Percentiles rank a stretch among this genome's conserved stretches.
These are phyloP conservation scores for Davidsoniella eucalypti DNA, from an alignment of 2,329 filamentous ascomycete genomes.

Conservation along the genomic window DNA sequence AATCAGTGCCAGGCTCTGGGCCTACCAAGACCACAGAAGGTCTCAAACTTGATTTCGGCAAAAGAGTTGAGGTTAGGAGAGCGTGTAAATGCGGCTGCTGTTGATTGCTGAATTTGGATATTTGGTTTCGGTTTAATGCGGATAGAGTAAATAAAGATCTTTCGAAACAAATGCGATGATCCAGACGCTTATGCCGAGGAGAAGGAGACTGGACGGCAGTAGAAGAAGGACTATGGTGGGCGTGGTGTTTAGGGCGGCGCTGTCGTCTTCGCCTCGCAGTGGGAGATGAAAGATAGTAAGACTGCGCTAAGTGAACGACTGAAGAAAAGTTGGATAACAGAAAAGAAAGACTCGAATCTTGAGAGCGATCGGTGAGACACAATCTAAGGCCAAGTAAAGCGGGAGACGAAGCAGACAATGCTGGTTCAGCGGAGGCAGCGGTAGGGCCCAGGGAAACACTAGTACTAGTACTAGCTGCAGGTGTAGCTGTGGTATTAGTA, in stretches of 20 bases:
- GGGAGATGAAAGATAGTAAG: conserved; percentile 8
- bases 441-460: neutral
- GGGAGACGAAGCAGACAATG: neutral
- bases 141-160: neutral
- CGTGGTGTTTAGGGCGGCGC: neutral
- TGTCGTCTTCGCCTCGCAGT: conserved; percentile 2
- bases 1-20: conserved; percentile 7
- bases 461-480: neutral
- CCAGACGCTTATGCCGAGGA: neutral
- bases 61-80: neutral
- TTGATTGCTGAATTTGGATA: neutral
- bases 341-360: conserved; percentile 6
- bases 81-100: neutral
- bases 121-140: neutral
- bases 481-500: neutral
- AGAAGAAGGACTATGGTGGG: neutral
- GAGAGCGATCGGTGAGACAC: neutral
- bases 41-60: conserved; percentile 1
- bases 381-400: neutral
- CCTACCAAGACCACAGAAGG: conserved; percentile 10
- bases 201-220: neutral
- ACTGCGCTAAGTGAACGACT: neutral
- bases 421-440: neutral
- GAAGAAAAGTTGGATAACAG: conserved; percentile 4
- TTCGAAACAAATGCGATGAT: neutral